Conservation (phyloP, 768 basidiomycete species). For the Multifurca ochricompacta region DNA sequence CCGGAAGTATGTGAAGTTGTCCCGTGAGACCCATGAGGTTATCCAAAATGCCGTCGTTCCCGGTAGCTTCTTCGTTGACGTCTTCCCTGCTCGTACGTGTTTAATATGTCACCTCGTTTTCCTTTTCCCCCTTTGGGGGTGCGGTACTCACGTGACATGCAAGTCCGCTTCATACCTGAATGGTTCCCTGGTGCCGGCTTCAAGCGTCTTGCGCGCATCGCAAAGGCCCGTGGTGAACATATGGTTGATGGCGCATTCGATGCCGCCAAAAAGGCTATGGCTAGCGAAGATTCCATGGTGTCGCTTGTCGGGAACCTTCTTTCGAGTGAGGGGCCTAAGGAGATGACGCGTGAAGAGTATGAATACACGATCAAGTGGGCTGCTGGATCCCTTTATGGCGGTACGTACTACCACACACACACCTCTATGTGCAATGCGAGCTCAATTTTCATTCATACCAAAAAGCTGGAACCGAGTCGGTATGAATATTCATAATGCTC, state of each 20-base stretch:
- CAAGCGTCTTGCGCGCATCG: slow-evolving; percentile 19
- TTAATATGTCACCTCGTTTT: no score
- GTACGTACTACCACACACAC: not conserved
- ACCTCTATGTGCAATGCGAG: not conserved
- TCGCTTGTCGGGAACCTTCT: slow-evolving; percentile 18
- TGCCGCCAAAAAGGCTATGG: slow-evolving; percentile 16
- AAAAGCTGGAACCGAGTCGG: slow-evolving; percentile 17
- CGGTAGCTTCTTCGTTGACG: slow-evolving; percentile 20
- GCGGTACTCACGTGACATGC: slow-evolving; percentile 1
- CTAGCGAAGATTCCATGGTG: slow-evolving; percentile 12
- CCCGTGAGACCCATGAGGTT: slow-evolving; percentile 19
- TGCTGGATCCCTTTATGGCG: slow-evolving; percentile 19
- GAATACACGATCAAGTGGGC: slow-evolving; percentile 22
- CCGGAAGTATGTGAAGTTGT: slow-evolving; percentile 16
- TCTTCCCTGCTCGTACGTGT: slow-evolving; percentile 17
- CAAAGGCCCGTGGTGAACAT: slow-evolving; percentile 16
- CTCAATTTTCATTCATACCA: not conserved
- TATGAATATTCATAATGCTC: no score
- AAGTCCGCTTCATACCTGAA: slow-evolving; percentile 18
- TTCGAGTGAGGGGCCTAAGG: slow-evolving; percentile 10
- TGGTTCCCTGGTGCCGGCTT: slow-evolving; percentile 22
- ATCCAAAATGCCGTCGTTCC: slow-evolving; percentile 20
- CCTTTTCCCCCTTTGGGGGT: not conserved
- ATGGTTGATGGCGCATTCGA: slow-evolving; percentile 18
- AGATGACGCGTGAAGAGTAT: slow-evolving; percentile 20